Evolutionary conservation across 2,329 filamentous ascomycete species (phyloP).

Genomic region (Aspergillus glaucus): DNA sequence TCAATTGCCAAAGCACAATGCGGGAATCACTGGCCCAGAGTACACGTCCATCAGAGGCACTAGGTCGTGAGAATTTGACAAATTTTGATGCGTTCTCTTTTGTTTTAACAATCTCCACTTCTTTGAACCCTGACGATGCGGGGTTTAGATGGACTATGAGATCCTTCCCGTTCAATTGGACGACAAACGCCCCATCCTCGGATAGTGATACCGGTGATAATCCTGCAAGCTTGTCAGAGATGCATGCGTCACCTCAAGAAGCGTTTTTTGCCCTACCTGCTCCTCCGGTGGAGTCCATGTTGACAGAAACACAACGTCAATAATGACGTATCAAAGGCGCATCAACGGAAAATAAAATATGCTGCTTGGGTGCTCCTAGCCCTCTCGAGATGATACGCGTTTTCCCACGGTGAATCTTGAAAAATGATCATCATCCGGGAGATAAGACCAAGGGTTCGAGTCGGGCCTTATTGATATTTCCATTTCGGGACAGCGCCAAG

Average conservation of each 20-base stretch:
- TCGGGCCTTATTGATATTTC: conserved; percentile 1
- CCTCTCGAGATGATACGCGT: not conserved
- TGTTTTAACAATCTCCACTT: conserved; percentile 24
- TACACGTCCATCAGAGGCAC: conserved; percentile 22
- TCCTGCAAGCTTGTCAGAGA: conserved; percentile 1
- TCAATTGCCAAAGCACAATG: conserved; percentile 31
- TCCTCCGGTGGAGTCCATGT: not conserved
- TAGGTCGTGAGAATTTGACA: conserved; percentile 23
- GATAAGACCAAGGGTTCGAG: not conserved
- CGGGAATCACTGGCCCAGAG: conserved; percentile 29
- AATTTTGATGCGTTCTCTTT: conserved; percentile 27
- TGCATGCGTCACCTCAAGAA: not conserved
- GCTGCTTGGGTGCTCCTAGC: not conserved
- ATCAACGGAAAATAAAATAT: not conserved
- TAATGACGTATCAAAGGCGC: not conserved
- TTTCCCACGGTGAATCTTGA: not conserved
- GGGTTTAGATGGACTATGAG: conserved; percentile 26
- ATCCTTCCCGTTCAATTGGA: conserved; percentile 27
- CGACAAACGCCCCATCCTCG: conserved; percentile 24
- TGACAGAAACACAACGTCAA: not conserved
- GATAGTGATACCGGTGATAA: conserved; percentile 18
- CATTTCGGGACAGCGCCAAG: conserved; percentile 6
- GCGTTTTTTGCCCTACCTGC: conserved; percentile 12
- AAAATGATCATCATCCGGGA: not conserved
- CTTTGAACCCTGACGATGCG: conserved; percentile 22